Conservation (phyloP, 768 basidiomycete genomes). For the Mycena olivaceomarginata region DNA sequence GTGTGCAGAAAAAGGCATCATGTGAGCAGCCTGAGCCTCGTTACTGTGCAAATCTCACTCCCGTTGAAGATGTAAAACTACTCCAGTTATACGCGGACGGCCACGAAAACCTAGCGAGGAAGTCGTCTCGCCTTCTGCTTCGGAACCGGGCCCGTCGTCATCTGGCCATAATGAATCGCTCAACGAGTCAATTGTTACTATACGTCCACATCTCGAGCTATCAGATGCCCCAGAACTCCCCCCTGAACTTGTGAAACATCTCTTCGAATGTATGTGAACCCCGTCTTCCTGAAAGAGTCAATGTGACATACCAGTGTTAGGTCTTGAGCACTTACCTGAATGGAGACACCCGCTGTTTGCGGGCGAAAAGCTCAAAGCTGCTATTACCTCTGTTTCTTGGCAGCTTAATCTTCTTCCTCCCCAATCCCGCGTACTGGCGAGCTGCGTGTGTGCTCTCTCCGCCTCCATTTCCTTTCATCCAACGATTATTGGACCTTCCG, state of each 20-base stretch:
- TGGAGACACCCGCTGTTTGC: neutral
- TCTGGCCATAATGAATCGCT: neutral
- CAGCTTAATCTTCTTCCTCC: conserved; percentile 26
- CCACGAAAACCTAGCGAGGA: neutral
- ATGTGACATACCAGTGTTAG: neutral
- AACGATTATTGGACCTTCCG: conserved; percentile 26
- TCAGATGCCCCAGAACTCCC: conserved; percentile 11
- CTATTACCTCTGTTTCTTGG: conserved; percentile 28
- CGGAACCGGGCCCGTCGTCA: neutral
- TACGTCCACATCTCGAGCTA: neutral
- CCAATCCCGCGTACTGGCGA: conserved; percentile 29
- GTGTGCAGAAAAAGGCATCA: conserved; percentile 32
- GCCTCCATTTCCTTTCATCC: conserved; percentile 35
- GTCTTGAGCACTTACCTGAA: neutral
- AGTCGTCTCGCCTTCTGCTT: neutral
- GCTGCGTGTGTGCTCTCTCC: conserved; percentile 30
- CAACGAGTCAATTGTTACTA: neutral
- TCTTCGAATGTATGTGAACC: conserved; percentile 27
- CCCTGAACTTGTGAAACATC: conserved; percentile 21
- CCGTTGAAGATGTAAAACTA: conserved; percentile 30
- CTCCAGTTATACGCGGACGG: conserved; percentile 26
- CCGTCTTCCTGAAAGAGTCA: too few relatives aligned
- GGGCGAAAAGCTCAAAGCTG: neutral
- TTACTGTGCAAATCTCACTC: neutral
- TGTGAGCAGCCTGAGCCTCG: neutral